Evolutionary conservation across 495 filamentous ascomycete species (phyloP).

Genomic region (Tuber calosporum): DNA sequence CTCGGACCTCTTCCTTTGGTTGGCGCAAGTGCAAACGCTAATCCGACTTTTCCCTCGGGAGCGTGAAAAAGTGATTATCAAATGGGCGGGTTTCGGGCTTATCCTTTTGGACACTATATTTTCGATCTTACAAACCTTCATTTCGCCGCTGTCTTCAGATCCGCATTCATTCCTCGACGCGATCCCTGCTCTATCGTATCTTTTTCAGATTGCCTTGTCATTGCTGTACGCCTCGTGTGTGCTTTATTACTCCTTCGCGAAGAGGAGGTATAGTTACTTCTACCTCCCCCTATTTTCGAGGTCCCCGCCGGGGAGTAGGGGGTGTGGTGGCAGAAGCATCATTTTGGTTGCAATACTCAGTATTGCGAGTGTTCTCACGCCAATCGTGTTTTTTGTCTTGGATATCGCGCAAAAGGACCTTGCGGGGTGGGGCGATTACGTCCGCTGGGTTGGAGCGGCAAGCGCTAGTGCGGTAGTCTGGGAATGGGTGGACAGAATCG

Average conservation of each 20-base stretch:
- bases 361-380: slow-evolving; percentile 70
- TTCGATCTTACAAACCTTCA: slow-evolving; percentile 78
- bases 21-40: slow-evolving; percentile 92
- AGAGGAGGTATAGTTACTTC: slow-evolving; percentile 87
- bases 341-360: slow-evolving; percentile 75
- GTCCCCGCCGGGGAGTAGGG: slow-evolving; percentile 25
- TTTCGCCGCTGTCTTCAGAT: slow-evolving; percentile 53
- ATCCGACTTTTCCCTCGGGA: slow-evolving; percentile 93
- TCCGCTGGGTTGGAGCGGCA: slow-evolving; percentile 93
- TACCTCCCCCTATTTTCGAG: slow-evolving; percentile 51
- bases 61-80: slow-evolving; percentile 95
- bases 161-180: slow-evolving; percentile 76
- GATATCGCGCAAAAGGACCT: slow-evolving; percentile 83
- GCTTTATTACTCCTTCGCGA: slow-evolving; percentile 86
- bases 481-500: slow-evolving; percentile 99
- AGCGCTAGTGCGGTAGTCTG: slow-evolving; percentile 95
- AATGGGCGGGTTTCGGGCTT: slow-evolving; percentile 92
- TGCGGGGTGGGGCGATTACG: slow-evolving; percentile 94
- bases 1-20: slow-evolving; percentile 91
- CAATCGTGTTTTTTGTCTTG: slow-evolving; percentile 90
- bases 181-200: slow-evolving; percentile 84
- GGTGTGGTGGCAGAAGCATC: slow-evolving; percentile 72
- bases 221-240: slow-evolving; percentile 93
- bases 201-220: slow-evolving; percentile 84
- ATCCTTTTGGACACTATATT: slow-evolving; percentile 87